Conservation (phyloP, 352 stramenopile species). For the Globisporangium camurandrum region DNA sequence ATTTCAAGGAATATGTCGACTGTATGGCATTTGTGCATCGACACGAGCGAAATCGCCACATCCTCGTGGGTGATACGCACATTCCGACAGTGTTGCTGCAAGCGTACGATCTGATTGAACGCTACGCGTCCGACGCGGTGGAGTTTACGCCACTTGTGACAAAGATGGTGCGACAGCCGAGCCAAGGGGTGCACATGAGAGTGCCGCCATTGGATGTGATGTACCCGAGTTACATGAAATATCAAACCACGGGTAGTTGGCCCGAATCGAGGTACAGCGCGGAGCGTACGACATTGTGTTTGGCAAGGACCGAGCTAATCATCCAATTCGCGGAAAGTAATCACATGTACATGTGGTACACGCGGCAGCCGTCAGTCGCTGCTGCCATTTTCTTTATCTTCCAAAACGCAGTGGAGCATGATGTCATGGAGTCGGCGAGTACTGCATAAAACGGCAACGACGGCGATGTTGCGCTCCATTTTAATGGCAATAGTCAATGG, state of each 20-base stretch:
- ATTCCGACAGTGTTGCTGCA: conserved; percentile 1
- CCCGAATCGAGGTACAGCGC: too few species aligned
- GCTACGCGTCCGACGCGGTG: not conserved
- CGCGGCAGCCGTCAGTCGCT: conserved; percentile 23
- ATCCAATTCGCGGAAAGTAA: conserved; percentile 15
- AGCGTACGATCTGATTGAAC: not conserved
- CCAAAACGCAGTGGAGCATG: conserved; percentile 18
- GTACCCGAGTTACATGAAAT: too few species aligned
- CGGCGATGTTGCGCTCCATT: not conserved
- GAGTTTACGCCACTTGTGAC: conserved; percentile 2
- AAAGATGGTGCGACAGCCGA: conserved; percentile 1
- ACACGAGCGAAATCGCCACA: too few species aligned
- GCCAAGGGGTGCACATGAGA: not conserved
- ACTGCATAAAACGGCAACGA: not conserved
- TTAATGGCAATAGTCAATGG: conserved; percentile 3
- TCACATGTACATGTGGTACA: conserved; percentile 29
- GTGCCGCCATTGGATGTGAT: not conserved
- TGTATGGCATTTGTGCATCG: too few species aligned
- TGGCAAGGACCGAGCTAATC: not conserved
- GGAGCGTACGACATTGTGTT: not conserved
- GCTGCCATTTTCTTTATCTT: conserved; percentile 27
- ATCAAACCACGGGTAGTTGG: too few species aligned
- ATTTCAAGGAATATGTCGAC: too few species aligned
- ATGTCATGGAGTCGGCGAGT: not conserved
- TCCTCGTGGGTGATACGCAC: not conserved